Evolutionary conservation across 345 rosid genomes (phyloP), one percentile per base, ranked within the genome.

Genomic region (Iberis pinnata): DNA sequence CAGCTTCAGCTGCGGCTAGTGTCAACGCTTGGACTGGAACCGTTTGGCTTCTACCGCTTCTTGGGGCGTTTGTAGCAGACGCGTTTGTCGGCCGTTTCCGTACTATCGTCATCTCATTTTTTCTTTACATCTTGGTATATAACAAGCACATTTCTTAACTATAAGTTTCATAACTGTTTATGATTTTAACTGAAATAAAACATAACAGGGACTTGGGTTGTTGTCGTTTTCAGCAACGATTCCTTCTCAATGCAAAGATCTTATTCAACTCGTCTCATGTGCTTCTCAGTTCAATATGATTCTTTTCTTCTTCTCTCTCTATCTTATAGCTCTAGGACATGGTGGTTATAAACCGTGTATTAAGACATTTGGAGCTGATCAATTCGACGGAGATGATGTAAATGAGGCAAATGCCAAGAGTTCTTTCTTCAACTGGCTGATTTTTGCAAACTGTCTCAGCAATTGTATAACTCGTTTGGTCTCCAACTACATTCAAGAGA

Each of bases 301-400:
- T 12, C 14, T 58, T 27, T 27, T 68, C 60, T 64, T 75, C 63
- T 60, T 43, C 31, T 56, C 79, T 5, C 44, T 75, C 1, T 75
- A 56, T 40, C 59, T 75, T 37, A 31, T 75, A 6, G 79, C 79
- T n/a, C 0, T 75, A 19, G 76, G 44, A 18, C 66, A 71, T 17
- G 65, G 74, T 12, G 94, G 89, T 25, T 78, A 76, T 68, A 80
- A 78, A 53, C 96, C 89, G n/a, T 81, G 93, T 45, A 82, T 79
- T 18, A 84, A 80, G 45, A 84, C 82, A 8, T 83, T 83, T 58
- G 93, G 93, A 39, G 93, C 93, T 0, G 96, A 81, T 60, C 96
- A 87, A 31, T 78, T 87, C 35, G 82, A 84, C 12, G 70, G 65
- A 24, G 44, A 76, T 31, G 73, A 78, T 48, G 67, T 78, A 4